Evolutionary conservation across 805 yeast genomes (phyloP), one percentile per base, ranked within the genome.

Genomic region (Alloascoidea hylecoeti): DNA sequence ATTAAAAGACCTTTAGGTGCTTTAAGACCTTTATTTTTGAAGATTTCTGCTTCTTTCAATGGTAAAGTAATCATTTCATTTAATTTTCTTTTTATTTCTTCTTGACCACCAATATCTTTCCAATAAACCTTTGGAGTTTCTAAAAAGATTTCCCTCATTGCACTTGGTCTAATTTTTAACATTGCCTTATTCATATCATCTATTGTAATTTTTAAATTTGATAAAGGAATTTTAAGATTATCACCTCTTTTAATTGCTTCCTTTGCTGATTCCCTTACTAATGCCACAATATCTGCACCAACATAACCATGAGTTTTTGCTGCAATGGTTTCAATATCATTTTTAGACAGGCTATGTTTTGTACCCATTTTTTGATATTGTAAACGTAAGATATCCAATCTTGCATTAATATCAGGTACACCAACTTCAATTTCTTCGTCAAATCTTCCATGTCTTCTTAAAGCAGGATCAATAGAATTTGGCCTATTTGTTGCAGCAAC

Each of bases 81-180:
- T 47, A 92, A 68, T 51, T 86, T 82, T 41, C 70, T 67, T 53
- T 92, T 92, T 41, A 89, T 65, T 15, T 72, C 76, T 16, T 78
- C 78, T 56, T 92, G 97, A 2, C 99, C 99, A 12, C 97, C 97
- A 49, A 92, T 88, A 58, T 92, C 98, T 15, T 71, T 60, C 97
- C 98, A 92, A 43, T 72, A 68, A 0, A 88, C 94, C 49, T 84
- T 83, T 5, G 98, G 97, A 72, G 88, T 83, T 49, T 92, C 99
- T 37, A 92, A 62, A 40, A 86, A 78, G 38, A 89, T 83, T 55
- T 92, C 98, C 41, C 95, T 70, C 98, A 92, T 92, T 2, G 97
- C 97, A 42, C 95, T 81, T 2, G 98, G 97, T 37, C 94, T 67
- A 2, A 92, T 75, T n/a, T 82, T 88, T 1, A 74, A 57, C 53